Evolutionary conservation across 352 stramenopile species (phyloP), one percentile per base, ranked within the genome.

Genomic region (Discostella stelligera): DNA sequence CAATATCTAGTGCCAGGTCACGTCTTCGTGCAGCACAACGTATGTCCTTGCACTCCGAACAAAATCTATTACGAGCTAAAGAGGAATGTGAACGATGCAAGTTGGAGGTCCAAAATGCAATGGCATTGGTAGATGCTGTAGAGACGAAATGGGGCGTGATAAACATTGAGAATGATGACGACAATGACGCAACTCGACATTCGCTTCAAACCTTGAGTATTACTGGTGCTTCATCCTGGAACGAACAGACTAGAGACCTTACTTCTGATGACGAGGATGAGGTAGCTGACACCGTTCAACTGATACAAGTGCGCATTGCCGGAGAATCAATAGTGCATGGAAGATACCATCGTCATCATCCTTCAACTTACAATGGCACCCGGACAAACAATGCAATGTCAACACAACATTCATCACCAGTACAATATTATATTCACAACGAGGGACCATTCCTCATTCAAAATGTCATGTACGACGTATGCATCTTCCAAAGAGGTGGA

Each of bases 91-190:
- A 16, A 20, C 25, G n/a, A 5, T 71, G 52, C 0, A 18, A 21
- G 41, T 6, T 48, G 25, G 71, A 78, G 27, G 52, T 66, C 8
- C 23, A 59, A n/a, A 10, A 56, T n/a, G 61, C 71, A 3, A 21
- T 11, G 1, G 21, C 25, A 27, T 78, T 52, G 27, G 52, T 78
- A 14, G 37, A 30, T 13, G 55, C 50, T 4, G 64, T 78, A 2
- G 71, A 78, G 30, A 44, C 14, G 39, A 53, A 30, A 58, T 78
- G 71, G 71, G 71, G 64, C 0, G 71, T 78, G 3, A 58, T 78
- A 32, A 41, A 72, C 18, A n/a, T 77, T 11, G 59, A 77, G 32
- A 10, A 4, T 20, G 60, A 59, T 23, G n/a, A 60, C 14, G 50
- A 21, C 25, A 32, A 61, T 8, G 23, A 37, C 6, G 4, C 8